Percentiles rank a stretch among this genome's conserved stretches.
phyloP scores from a whole-genome alignment of 306 rosid genomes.

The Senna siamea region DNA sequence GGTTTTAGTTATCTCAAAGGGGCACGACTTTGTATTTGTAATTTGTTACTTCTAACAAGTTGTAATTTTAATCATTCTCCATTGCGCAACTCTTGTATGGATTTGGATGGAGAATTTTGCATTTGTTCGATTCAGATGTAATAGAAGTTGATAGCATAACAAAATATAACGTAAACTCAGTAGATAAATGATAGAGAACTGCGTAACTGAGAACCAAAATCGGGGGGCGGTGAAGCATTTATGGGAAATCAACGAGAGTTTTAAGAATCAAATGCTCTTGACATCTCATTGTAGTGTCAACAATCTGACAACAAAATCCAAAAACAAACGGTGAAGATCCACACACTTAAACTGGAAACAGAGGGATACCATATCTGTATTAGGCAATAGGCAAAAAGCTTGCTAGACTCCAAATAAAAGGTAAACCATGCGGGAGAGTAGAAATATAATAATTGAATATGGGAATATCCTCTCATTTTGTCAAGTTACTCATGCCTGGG shows the following conservation, averaged over 20 bases:
- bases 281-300: conserved; percentile 16
- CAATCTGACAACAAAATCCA: conserved; percentile 27
- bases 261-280: conserved; percentile 16
- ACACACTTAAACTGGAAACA: conserved; percentile 33
- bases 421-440: conserved; percentile 10
- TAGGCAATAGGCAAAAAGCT: conserved; percentile 11
- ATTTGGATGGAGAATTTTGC: neutral
- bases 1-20: neutral
- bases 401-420: conserved; percentile 14
- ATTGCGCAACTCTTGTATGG: neutral
- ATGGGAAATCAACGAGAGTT: neutral
- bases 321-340: conserved; percentile 34
- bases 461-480: conserved; percentile 9
- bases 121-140: neutral
- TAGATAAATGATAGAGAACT: neutral
- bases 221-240: neutral
- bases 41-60: neutral
- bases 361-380: conserved; percentile 23
- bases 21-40: neutral
- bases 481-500: conserved; percentile 52
- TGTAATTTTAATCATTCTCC: neutral
- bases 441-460: conserved; percentile 13
- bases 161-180: neutral
- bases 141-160: neutral
- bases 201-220: neutral